Conservation (phyloP, 176 grass and related monocot species). For the Aegilops longissima region DNA sequence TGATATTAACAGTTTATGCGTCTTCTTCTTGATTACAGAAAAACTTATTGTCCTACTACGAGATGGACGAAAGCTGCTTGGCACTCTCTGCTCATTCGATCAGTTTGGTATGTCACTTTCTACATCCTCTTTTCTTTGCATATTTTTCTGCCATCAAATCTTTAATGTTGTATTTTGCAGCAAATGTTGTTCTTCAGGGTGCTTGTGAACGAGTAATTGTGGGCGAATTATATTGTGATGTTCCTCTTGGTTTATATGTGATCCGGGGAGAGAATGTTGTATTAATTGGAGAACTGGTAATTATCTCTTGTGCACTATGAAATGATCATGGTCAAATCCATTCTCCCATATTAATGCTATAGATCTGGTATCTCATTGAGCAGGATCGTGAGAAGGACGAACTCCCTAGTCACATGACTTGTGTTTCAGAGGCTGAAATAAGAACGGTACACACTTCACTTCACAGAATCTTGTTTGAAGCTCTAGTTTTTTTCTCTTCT, state of each 20-base stretch:
- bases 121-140: not conserved
- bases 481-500: not conserved
- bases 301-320: constrained; percentile 25
- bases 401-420: constrained; percentile 85
- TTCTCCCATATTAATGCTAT: constrained; percentile 25
- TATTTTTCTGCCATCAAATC: constrained; percentile 16
- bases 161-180: constrained; percentile 44
- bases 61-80: constrained; percentile 92
- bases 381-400: constrained; percentile 92
- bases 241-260: constrained; percentile 91
- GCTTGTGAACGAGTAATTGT: constrained; percentile 97
- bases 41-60: constrained; percentile 94
- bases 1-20: not conserved
- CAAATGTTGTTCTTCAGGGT: constrained; percentile 95
- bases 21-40: constrained; percentile 50
- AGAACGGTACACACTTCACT: constrained; percentile 59
- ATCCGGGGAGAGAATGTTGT: constrained; percentile 98
- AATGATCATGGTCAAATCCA: constrained; percentile 17
- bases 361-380: constrained; percentile 41
- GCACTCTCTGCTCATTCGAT: constrained; percentile 96
- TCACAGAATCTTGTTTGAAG: not conserved
- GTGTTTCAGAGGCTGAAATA: constrained; percentile 85
- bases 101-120: constrained; percentile 70
- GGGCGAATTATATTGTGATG: constrained; percentile 88
- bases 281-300: constrained; percentile 98